Evolutionary conservation across 345 rosid species (phyloP), one percentile per base, ranked within the genome.

Genomic region (Arabidopsis thaliana): DNA sequence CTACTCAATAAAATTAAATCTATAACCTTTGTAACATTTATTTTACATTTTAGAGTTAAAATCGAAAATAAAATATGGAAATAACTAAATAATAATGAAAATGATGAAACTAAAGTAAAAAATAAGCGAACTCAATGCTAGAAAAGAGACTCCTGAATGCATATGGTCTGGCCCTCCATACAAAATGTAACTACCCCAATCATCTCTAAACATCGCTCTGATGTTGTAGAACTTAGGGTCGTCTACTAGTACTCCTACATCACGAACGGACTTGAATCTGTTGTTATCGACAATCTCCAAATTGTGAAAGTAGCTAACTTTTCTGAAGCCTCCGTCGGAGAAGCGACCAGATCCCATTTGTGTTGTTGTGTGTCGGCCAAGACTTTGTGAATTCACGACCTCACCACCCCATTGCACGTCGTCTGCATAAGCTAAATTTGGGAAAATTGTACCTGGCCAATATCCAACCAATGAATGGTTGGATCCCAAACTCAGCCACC

Each of bases 341-440:
- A 65, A 65, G 14, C n/a, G 33, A 4, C 69, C 44, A 8, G 71
- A 66, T 7, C 71, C 59, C 59, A 51, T 67, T 0, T 67, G 34
- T 1, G 59, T 67, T 2, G 25, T 51, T 0, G 49, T 67, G 49
- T 60, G 65, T 37, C 49, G 36, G 2, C 61, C 50, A 5, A 13
- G 14, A 10, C 5, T 51, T 4, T 7, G 34, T 0, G n/a, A 32
- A 7, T 51, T 8, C 1, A 11, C 6, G 2, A 67, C 24, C 36
- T 67, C 61, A 8, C 50, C 50, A 3, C 60, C 60, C 72, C 72
- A 67, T 8, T 67, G 4, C 13, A 58, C 25, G 0, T 4, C 3
- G 0, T 16, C 0, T 16, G n/a, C 30, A 6, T 3, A 5, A 57
- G 24, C 2, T 6, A 60, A 23, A 1, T 4, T 38, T 4, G 25